Conservation (phyloP, 2,329 filamentous ascomycete genomes). For the Aureobasidium sp. region DNA sequence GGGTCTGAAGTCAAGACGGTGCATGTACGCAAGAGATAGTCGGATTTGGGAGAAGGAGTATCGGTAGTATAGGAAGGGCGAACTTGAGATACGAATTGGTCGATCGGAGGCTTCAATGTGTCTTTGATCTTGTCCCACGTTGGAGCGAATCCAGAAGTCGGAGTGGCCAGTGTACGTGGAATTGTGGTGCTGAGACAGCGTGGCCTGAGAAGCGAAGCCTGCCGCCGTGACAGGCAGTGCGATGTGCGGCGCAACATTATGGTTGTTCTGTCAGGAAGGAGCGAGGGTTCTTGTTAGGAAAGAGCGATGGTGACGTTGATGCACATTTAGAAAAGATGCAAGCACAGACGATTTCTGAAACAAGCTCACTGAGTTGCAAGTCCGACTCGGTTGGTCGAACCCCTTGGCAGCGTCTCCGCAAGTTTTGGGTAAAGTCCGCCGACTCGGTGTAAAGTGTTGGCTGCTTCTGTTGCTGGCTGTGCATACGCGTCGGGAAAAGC, state of each 20-base stretch:
- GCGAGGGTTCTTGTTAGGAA: background rate
- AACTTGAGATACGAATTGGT: background rate
- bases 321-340: background rate
- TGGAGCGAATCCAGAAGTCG: slow-evolving; percentile 2
- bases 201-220: background rate
- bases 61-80: background rate
- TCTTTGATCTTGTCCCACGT: slow-evolving; percentile 9
- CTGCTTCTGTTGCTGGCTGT: background rate
- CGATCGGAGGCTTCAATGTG: background rate
- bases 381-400: background rate
- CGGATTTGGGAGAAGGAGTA: background rate
- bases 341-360: slow-evolving; percentile 5
- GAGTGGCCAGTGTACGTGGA: background rate
- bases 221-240: background rate
- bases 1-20: slow-evolving; percentile 7
- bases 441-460: background rate
- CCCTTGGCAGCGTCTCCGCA: slow-evolving; percentile 1
- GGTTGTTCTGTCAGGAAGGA: too few species aligned
- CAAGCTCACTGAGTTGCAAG: background rate
- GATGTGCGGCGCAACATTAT: slow-evolving; percentile 1
- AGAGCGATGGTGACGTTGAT: slow-evolving; percentile 4
- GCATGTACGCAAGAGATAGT: background rate
- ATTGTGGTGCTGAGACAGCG: background rate
- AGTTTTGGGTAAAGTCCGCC: background rate
- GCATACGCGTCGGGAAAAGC: slow-evolving; percentile 6